Base-by-base conservation (phyloP, 306 rosid genomes). In the Hippophae gyantsensis region DNA sequence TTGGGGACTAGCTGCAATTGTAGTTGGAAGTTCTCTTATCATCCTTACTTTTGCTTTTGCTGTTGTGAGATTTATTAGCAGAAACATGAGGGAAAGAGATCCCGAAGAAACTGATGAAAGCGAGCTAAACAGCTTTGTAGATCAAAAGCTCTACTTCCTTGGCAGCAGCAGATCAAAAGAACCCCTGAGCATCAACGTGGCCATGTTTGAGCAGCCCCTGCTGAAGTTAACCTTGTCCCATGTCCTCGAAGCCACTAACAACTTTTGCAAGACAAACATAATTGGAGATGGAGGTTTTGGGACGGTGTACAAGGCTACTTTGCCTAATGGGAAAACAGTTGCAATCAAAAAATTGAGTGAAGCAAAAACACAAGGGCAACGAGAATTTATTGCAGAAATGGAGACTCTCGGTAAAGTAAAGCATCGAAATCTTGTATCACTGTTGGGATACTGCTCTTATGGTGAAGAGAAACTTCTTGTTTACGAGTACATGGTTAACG, bases 231-330 rank as follows among this genome's bases (percentile, higher is more conserved):
- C 99, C 10, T 54, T 93, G 57, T 90, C 42, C 0, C 84, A 93
- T 61, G 77, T 93, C 66, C 89, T 84, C 10, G 78, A 74, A 72
- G 99, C 99, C 38, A 93, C 99, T 54, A 82, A 86, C 76, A 93
- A 93, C 72, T 93, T 93, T 84, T 84, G 95, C 93, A 93, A 84
- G 82, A 69, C 90, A 13, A 93, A 93, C 74, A 80, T 93, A 48
- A 93, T 93, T 55, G 99, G 99, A 69, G 99, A 93, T 43, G 99
- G 99, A 60, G 99, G 99, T 47, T 93, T 93, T 6, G 99, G 99
- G 62, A 93, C 99, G 0, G 99, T 93, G 44, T 93, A 88, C 80
- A 88, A 79, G 69, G 99, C 99, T 58, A 86, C 88, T n/a, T 47
- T 93, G 59, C 83, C 90, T 12, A 62, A 72, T 62, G 96, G 88